Conservation (phyloP, 805 yeast genomes). For the Lachancea fermentati region DNA sequence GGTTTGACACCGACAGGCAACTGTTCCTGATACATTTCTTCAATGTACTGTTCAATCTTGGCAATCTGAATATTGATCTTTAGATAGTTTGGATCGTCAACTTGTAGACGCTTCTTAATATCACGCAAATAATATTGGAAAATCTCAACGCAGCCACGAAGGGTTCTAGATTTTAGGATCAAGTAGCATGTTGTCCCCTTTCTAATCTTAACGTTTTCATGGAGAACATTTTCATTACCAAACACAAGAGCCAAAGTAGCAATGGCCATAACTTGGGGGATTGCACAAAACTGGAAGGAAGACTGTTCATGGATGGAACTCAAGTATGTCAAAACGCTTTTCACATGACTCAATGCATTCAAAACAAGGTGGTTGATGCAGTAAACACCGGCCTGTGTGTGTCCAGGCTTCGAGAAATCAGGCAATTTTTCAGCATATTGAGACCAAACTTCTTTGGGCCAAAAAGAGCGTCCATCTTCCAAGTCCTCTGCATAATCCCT, state of each 20-base stretch:
- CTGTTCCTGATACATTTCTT: constrained; percentile 61
- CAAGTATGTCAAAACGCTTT: constrained; percentile 69
- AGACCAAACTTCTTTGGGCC: constrained; percentile 94
- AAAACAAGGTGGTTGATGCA: constrained; percentile 80
- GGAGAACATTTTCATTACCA: constrained; percentile 70
- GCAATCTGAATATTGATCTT: constrained; percentile 81
- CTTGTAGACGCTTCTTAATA: constrained; percentile 74
- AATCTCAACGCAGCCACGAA: constrained; percentile 68
- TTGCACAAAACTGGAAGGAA: constrained; percentile 86
- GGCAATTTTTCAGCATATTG: constrained; percentile 62
- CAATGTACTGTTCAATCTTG: constrained; percentile 83
- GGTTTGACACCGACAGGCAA: constrained; percentile 50
- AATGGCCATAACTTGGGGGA: constrained; percentile 98
- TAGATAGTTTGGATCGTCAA: constrained; percentile 80
- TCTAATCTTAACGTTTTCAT: constrained; percentile 75
- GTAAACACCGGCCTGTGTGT: constrained; percentile 50
- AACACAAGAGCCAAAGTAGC: constrained; percentile 86
- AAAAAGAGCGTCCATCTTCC: constrained; percentile 86
- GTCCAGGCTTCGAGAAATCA: constrained; percentile 50
- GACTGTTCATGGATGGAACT: constrained; percentile 75
- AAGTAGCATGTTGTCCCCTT: constrained; percentile 80
- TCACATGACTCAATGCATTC: constrained; percentile 72
- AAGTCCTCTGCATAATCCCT: constrained; percentile 92
- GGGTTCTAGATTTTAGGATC: constrained; percentile 66
- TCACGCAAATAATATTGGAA: constrained; percentile 68